Evolutionary conservation across 345 rosid species (phyloP).

Genomic region (Populus davidiana): DNA sequence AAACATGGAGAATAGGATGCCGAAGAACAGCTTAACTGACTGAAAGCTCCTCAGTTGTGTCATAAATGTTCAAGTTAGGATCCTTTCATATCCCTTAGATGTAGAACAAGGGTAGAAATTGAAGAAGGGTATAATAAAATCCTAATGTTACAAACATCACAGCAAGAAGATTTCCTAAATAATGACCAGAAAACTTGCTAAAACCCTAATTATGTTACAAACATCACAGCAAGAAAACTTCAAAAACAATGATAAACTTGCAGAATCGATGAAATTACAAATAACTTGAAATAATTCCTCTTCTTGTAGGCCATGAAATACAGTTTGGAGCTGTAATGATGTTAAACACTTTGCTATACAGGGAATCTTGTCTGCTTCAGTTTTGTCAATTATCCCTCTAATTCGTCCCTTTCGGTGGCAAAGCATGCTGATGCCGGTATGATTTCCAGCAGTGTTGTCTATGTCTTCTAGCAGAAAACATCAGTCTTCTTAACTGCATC

Average conservation of each 20-base stretch:
- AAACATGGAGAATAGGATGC: background rate
- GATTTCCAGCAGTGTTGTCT: background rate
- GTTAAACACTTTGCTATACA: constrained; percentile 27
- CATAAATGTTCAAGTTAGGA: background rate
- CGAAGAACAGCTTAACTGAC: background rate
- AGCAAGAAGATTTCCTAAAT: no score
- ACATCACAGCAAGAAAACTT: background rate
- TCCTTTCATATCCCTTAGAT: background rate
- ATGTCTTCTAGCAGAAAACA: background rate
- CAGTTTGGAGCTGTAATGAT: constrained; percentile 1
- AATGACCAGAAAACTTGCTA: no score
- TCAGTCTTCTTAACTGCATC: background rate
- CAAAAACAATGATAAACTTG: background rate
- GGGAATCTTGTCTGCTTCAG: constrained; percentile 84
- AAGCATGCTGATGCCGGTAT: constrained; percentile 93
- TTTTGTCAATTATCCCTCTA: constrained; percentile 68
- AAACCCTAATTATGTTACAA: background rate
- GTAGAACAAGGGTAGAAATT: background rate
- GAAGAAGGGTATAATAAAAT: background rate
- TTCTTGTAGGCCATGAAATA: background rate
- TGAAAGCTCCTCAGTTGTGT: background rate
- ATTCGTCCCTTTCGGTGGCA: constrained; percentile 96
- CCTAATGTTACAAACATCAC: background rate
- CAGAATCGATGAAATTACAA: background rate
- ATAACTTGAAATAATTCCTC: background rate